Evolutionary conservation across 2,329 filamentous ascomycete species (phyloP), one percentile per base, ranked within the genome.

Genomic region (Chrysosporium keratinophilum): DNA sequence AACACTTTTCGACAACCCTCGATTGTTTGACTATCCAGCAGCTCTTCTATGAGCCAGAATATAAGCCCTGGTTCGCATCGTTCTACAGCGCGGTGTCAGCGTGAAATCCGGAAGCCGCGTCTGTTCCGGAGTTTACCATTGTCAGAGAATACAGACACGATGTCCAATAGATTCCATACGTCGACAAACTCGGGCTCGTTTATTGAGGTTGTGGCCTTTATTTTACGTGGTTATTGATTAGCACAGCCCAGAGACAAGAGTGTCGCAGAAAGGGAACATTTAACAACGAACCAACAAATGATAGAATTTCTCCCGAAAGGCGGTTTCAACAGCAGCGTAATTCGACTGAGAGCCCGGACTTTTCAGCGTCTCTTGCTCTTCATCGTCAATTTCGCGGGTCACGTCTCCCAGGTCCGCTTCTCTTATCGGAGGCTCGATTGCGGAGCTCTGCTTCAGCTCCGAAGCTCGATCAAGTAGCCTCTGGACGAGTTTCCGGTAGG

Each of bases 21-120:
- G 41, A 96, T 95, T 0, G 90, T 95, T 68, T 98, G 91, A 64
- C 89, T 95, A 68, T 98, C 94, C 23, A 98, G 78, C 1, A 98
- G 79, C 69, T 97, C 93, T 67, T 99, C 93, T 17, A 96, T 83
- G 14, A 98, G 80, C 79, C 87, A 90, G 64, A 95, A 89, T 6
- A 93, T 78, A 7, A 98, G 76, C 15, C 85, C 86, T 0, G 88
- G 82, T 59, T 95, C 89, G 61, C 80, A 83, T 42, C 54, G 39
- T 41, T 61, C 54, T 61, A 52, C 52, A 20, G 34, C n/a, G 19
- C 12, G 40, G 11, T 15, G 40, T 51, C 31, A 51, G 49, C 17
- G 31, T 15, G 15, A 28, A 23, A 35, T 5, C 7, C 35, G 11
- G n/a, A 6, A 35, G 17, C 31, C 14, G 31, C 28, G 5, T 34